phyloP scores from a whole-genome alignment of 305 asterid genomes.

The Fraxinus sp. region DNA sequence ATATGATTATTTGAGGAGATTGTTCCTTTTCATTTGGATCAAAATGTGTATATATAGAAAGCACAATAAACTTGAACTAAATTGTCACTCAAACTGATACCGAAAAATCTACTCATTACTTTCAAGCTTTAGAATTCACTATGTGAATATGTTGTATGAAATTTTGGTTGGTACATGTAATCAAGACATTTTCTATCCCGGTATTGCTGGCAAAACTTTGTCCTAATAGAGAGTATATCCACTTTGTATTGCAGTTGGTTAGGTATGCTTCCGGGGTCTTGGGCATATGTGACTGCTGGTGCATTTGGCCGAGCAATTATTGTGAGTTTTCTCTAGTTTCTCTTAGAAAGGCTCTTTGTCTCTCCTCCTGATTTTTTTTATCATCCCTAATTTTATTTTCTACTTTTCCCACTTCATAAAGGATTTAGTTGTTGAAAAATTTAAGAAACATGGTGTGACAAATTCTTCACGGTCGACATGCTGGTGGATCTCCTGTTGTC shows the following conservation, averaged over 20 bases:
- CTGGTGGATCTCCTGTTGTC: not conserved
- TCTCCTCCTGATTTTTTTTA: not conserved
- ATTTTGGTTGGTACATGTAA: not conserved
- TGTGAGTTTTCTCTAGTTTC: slow-evolving; percentile 49
- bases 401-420: not conserved
- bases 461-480: not conserved
- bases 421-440: not conserved
- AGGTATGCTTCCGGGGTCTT: slow-evolving; percentile 96
- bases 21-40: not conserved
- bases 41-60: not conserved
- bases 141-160: not conserved
- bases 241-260: slow-evolving; percentile 65
- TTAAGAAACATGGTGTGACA: not conserved
- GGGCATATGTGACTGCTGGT: slow-evolving; percentile 98
- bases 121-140: not conserved
- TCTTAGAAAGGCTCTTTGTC: not conserved
- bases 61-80: not conserved
- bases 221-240: slow-evolving; percentile 11
- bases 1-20: not conserved
- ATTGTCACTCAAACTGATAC: not conserved
- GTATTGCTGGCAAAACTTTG: not conserved
- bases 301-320: slow-evolving; percentile 92
- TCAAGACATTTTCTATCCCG: not conserved
- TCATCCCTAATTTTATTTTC: not conserved
- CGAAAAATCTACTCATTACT: not conserved